These are phyloP conservation scores for Mycena polygramma DNA, from an alignment of 768 basidiomycete species.

Conservation along the genomic window DNA sequence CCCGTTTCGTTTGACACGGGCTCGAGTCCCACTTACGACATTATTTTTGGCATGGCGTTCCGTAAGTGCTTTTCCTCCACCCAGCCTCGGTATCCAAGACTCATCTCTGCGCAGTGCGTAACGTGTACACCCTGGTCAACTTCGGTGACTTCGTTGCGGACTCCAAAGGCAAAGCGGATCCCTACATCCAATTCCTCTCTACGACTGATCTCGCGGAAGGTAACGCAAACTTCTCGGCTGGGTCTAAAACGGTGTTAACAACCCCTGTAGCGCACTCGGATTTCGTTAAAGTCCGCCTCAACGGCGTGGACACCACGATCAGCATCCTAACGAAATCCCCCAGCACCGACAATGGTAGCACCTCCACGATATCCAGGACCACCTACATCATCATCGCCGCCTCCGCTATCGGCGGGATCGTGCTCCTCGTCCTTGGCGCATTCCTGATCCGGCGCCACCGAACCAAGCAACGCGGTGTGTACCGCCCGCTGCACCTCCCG, in stretches of 20 bases:
- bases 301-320: conserved; percentile 63
- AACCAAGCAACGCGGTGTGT: conserved; percentile 8
- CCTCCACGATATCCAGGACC: conserved; percentile 14
- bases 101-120: conserved; percentile 68
- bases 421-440: conserved; percentile 12
- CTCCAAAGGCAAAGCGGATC: conserved; percentile 61
- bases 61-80: conserved; percentile 55
- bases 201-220: conserved; percentile 60
- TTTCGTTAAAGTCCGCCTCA: conserved; percentile 73
- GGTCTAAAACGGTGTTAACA: background rate
- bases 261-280: conserved; percentile 63
- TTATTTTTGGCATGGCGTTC: conserved; percentile 88
- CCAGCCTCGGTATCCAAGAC: background rate
- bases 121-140: conserved; percentile 78
- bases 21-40: conserved; percentile 68
- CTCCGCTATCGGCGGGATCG: conserved; percentile 17
- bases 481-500: conserved; percentile 32
- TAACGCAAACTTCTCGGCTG: background rate
- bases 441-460: conserved; percentile 14
- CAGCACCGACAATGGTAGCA: background rate
- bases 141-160: conserved; percentile 77
- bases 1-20: conserved; percentile 83
- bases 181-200: conserved; percentile 80
- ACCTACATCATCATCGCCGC: conserved; percentile 32
- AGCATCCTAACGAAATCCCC: conserved; percentile 6